phyloP scores from a whole-genome alignment of 1,284 basidiomycete genomes.

The Fomes fomentarius region DNA sequence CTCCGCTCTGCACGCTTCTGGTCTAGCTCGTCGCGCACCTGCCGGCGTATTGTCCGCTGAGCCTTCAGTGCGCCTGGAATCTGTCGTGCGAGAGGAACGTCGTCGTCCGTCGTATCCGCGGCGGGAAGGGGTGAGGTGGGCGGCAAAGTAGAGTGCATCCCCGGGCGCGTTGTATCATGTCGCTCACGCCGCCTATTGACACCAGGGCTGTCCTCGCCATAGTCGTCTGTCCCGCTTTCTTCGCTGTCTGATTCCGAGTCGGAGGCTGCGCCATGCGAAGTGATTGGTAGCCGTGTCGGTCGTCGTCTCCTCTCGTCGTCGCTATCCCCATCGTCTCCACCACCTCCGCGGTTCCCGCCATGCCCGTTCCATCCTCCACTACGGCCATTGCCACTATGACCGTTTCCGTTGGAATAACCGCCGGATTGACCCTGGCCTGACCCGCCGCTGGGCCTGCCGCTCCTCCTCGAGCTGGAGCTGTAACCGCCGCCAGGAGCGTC shows the following conservation, averaged over 20 bases:
- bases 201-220: constrained; percentile 31
- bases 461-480: constrained; percentile 14
- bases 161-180: constrained; percentile 20
- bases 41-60: constrained; percentile 73
- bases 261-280: constrained; percentile 36
- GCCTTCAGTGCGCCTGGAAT: constrained; percentile 79
- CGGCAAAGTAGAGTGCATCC: constrained; percentile 7
- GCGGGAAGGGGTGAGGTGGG: constrained; percentile 1
- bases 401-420: constrained; percentile 14
- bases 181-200: constrained; percentile 4
- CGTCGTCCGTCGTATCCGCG: constrained; percentile 49
- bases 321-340: constrained; percentile 34
- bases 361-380: constrained; percentile 21
- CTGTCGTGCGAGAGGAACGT: constrained; percentile 75
- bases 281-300: constrained; percentile 22
- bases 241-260: constrained; percentile 44
- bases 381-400: constrained; percentile 5
- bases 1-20: constrained; percentile 53
- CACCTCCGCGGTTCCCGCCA: constrained; percentile 32
- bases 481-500: constrained; percentile 20
- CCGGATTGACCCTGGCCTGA: constrained; percentile 12
- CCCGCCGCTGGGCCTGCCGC: constrained; percentile 27
- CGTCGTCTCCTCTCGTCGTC: constrained; percentile 39
- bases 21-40: constrained; percentile 70
- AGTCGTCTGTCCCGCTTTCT: constrained; percentile 48